phyloP scores from a whole-genome alignment of 139 green algal species.

The Raphidocelis subcapitata region DNA sequence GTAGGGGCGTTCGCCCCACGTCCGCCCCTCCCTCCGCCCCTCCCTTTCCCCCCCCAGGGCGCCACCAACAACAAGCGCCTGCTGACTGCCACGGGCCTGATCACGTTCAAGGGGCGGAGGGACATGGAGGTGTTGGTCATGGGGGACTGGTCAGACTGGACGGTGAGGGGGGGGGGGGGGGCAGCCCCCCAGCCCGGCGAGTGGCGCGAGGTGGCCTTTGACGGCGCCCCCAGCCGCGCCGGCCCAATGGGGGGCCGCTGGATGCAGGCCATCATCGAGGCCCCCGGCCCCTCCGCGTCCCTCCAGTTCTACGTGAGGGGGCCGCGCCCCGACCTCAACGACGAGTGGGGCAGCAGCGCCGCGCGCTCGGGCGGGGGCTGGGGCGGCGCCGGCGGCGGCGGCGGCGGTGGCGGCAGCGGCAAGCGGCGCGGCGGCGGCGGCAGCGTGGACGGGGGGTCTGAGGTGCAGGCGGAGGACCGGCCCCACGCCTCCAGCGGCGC shows the following conservation, averaged over 20 bases:
- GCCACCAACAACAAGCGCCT: slow-evolving; percentile 60
- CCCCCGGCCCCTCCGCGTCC: slow-evolving; percentile 5
- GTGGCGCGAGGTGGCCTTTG: slow-evolving; percentile 41
- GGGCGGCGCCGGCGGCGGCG: neutral
- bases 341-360: neutral
- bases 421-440: neutral
- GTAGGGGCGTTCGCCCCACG: too few relatives aligned
- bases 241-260: slow-evolving; percentile 39
- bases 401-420: neutral
- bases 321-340: neutral
- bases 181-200: neutral
- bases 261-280: slow-evolving; percentile 33
- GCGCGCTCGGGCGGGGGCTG: neutral
- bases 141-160: too few relatives aligned
- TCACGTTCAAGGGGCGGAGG: slow-evolving; percentile 8
- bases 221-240: slow-evolving; percentile 36
- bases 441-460: neutral
- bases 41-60: too few relatives aligned
- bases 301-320: slow-evolving; percentile 16
- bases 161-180: neutral
- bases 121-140: neutral
- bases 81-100: slow-evolving; percentile 1
- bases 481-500: slow-evolving; percentile 31
- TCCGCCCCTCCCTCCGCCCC: too few relatives aligned
- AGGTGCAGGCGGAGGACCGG: slow-evolving; percentile 14